Evolutionary conservation across 306 rosid species (phyloP).

Genomic region (Abrus pulchellus): DNA sequence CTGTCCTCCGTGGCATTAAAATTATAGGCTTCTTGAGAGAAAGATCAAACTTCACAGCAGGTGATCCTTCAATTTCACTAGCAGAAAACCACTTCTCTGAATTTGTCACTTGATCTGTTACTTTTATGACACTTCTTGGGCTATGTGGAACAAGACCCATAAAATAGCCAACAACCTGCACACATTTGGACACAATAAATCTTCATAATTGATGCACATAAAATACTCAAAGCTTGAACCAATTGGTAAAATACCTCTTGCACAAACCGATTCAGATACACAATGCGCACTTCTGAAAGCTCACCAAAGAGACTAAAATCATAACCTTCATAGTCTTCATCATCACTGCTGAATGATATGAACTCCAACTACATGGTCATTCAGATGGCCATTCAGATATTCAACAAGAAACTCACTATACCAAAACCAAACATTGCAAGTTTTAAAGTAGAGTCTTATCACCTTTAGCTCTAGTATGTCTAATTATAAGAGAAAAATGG

Average conservation of each 20-base stretch:
- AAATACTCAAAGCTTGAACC: conserved; percentile 24
- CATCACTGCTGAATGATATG: conserved; percentile 78
- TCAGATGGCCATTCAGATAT: conserved; percentile 36
- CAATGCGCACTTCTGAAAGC: conserved; percentile 97
- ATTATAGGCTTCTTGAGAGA: conserved; percentile 94
- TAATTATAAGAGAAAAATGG: conserved; percentile 7
- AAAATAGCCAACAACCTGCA: conserved; percentile 87
- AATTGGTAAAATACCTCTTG: conserved; percentile 77
- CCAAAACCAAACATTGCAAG: conserved; percentile 17
- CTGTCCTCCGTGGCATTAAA: conserved; percentile 89
- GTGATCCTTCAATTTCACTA: conserved; percentile 93
- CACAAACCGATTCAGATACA: conserved; percentile 89
- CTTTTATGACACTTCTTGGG: conserved; percentile 73
- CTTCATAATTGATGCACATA: not conserved
- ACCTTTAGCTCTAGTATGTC: not conserved
- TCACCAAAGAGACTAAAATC: conserved; percentile 89
- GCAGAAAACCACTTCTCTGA: conserved; percentile 95
- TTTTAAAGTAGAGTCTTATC: conserved; percentile 9
- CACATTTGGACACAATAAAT: conserved; percentile 42
- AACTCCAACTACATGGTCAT: conserved; percentile 76
- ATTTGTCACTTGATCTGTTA: conserved; percentile 91
- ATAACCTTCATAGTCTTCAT: conserved; percentile 91
- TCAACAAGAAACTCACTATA: conserved; percentile 41
- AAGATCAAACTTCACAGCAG: conserved; percentile 93
- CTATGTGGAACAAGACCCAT: conserved; percentile 93